phyloP scores from a whole-genome alignment of 2,329 filamentous ascomycete genomes.

The Sclerotinia spermophila region DNA sequence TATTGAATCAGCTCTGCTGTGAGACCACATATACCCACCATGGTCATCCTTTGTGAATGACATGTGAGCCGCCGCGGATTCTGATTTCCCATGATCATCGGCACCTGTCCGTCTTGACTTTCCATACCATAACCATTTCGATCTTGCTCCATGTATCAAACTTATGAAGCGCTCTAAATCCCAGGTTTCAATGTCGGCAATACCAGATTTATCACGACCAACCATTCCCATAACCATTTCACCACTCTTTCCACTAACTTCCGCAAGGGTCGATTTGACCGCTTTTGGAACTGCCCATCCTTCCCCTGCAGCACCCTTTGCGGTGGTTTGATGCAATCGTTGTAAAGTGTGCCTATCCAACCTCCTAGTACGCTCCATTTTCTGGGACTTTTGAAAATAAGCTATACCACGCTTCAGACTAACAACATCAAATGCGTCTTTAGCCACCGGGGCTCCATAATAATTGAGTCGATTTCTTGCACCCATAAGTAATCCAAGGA shows the following conservation, averaged over 20 bases:
- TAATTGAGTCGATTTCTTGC: slow-evolving; percentile 86
- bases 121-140: slow-evolving; percentile 94
- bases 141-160: slow-evolving; percentile 73
- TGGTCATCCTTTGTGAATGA: slow-evolving; percentile 57
- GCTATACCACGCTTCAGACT: slow-evolving; percentile 78
- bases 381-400: slow-evolving; percentile 86
- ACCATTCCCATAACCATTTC: slow-evolving; percentile 97
- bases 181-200: slow-evolving; percentile 87
- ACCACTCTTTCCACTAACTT: slow-evolving; percentile 88
- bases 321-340: slow-evolving; percentile 75
- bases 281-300: slow-evolving; percentile 90
- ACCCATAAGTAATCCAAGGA: slow-evolving; percentile 85
- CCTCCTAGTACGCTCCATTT: slow-evolving; percentile 71
- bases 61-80: slow-evolving; percentile 45
- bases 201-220: slow-evolving; percentile 76
- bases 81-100: slow-evolving; percentile 44
- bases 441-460: slow-evolving; percentile 76
- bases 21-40: slow-evolving; percentile 44
- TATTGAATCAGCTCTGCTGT: slow-evolving; percentile 49
- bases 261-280: slow-evolving; percentile 91
- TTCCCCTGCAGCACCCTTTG: slow-evolving; percentile 84
- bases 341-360: slow-evolving; percentile 82
- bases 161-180: slow-evolving; percentile 82
- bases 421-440: slow-evolving; percentile 87
- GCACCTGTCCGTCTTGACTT: slow-evolving; percentile 67